phyloP scores from a whole-genome alignment of 2,329 filamentous ascomycete genomes.

The Cercospora berteroae region DNA sequence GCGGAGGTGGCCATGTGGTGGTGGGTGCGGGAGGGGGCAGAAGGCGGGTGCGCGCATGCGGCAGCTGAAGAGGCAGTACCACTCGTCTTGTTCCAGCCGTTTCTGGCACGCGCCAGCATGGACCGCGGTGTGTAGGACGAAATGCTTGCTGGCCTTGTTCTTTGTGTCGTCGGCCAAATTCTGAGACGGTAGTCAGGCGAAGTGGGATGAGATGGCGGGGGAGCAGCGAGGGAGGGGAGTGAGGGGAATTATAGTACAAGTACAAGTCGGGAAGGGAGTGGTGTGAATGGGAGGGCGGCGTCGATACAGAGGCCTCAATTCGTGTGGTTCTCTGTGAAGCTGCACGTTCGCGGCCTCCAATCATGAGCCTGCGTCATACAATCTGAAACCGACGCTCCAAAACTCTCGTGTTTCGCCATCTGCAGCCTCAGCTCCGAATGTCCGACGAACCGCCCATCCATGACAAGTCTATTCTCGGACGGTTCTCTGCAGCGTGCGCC shows the following conservation, averaged over 20 bases:
- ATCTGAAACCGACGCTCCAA: neutral
- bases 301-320: neutral
- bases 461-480: conserved; percentile 7
- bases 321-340: neutral
- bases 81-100: neutral
- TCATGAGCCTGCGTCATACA: neutral
- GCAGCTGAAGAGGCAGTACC: conserved; percentile 3
- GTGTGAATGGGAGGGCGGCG: neutral
- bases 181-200: neutral
- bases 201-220: neutral
- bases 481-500: neutral
- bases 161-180: neutral
- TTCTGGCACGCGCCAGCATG: neutral
- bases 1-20: conserved; percentile 20
- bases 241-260: neutral
- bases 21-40: conserved; percentile 4
- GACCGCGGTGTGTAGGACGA: neutral
- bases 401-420: neutral
- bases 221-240: neutral
- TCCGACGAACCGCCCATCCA: neutral
- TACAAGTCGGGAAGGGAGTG: neutral
- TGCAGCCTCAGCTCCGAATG: neutral
- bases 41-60: conserved; percentile 16
- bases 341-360: neutral
- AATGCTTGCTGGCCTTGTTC: neutral